phyloP scores from a whole-genome alignment of 2,329 filamentous ascomycete genomes.

The Alternaria infectoria region DNA sequence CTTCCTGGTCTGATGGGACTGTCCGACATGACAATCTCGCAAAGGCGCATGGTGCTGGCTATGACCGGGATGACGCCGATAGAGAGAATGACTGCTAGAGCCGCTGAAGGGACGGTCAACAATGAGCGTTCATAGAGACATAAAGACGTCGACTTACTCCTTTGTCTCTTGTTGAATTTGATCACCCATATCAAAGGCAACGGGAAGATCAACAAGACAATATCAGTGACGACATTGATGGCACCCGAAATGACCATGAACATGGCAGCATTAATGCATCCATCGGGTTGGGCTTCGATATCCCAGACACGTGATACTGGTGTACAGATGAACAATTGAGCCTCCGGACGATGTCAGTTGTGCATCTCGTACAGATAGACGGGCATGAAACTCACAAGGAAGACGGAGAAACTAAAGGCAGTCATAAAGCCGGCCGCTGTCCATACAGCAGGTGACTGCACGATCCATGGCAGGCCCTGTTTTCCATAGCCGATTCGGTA shows the following conservation, averaged over 20 bases:
- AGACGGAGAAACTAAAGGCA: conserved; percentile 25
- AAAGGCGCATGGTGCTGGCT: conserved; percentile 36
- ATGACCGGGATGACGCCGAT: conserved; percentile 35
- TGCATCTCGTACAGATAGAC: background rate
- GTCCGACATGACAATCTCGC: conserved; percentile 30
- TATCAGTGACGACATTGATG: conserved; percentile 34
- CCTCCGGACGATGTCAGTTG: conserved; percentile 8
- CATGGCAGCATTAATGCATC: conserved; percentile 23
- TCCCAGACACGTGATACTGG: conserved; percentile 31
- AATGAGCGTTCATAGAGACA: too few relatives aligned
- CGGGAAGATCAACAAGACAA: conserved; percentile 31
- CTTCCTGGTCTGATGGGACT: conserved; percentile 10
- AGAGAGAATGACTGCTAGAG: conserved; percentile 33
- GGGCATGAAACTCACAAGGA: conserved; percentile 20
- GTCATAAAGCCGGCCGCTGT: conserved; percentile 27
- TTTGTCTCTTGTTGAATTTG: conserved; percentile 34
- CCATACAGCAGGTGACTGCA: conserved; percentile 31
- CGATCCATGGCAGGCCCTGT: conserved; percentile 30
- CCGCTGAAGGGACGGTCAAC: conserved; percentile 16
- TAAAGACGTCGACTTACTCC: conserved; percentile 19
- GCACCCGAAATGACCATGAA: conserved; percentile 31
- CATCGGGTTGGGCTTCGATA: conserved; percentile 13
- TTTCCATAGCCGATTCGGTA: conserved; percentile 34
- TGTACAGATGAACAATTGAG: conserved; percentile 28
- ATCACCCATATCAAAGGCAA: conserved; percentile 31